Base-by-base conservation (phyloP, 139 green algal genomes). In the Picochlorum costavermella region DNA sequence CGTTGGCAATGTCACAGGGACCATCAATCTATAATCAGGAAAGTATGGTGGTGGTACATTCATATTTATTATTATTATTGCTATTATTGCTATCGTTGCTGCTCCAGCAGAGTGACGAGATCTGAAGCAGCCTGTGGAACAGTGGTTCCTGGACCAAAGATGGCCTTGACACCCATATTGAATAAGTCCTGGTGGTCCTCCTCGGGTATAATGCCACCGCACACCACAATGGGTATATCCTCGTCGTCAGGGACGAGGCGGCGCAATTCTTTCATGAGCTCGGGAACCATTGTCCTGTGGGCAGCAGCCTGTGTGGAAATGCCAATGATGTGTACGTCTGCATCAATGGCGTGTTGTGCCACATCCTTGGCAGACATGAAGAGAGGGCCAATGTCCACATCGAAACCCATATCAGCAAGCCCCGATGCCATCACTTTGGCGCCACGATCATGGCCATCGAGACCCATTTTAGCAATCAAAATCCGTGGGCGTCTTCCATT, bases 361-460 rank as follows among this genome's bases (percentile, higher is more conserved):
- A 89, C 83, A 74, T 89, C 83, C 8, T 16, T 61, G 0, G 83
- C 79, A 17, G 76, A 88, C 68, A 81, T 69, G 64, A 89, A 89
- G 12, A 89, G 69, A 2, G 83, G 83, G 14, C 83, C 76, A 11
- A 89, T 78, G 73, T 89, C 83, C 2, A 89, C 83, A 50, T 89
- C 83, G 14, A 83, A 89, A 0, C 83, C 83, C 4, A 89, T 61
- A 58, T 89, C 83, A 8, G 83, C 83, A 23, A 89, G 48, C n/a
- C 82, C 83, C 1, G 71, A 84, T 11, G 83, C 83, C 64, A 89
- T 81, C 17, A 90, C 76, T 50, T 76, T 72, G 63, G 60, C 60
- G 17, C 77, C 77, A 3, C 83, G 60, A 70, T 90, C 83, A 59
- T 89, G 83, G 10, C 83, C 83, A 56, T 90, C 83, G 58, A 77